Evolutionary conservation across 352 stramenopile species (phyloP), one percentile per base, ranked within the genome.

Genomic region (Globisporangium carolinianum): DNA sequence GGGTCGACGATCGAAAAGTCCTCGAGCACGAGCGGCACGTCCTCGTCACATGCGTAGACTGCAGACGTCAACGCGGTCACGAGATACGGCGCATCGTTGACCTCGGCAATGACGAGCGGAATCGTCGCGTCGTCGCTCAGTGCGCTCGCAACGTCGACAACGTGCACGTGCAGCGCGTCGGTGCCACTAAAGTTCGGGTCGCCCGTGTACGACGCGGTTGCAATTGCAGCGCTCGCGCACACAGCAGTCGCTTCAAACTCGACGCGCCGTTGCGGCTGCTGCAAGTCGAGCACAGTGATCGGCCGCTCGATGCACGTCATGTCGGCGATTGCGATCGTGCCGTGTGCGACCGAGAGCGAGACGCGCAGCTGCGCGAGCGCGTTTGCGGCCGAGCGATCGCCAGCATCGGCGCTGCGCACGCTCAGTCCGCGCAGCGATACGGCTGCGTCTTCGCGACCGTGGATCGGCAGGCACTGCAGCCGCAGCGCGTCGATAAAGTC

Each of bases 61-160:
- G 73, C 58, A 32, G 24, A 32, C 3, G 41, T 47, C 10, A 3
- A 43, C 3, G 46, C 63, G 4, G 32, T 59, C 15, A 36, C 60
- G 47, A 66, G 83, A 58, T 58, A 90, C n/a, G 83, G 83, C 3
- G 79, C 82, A 54, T 91, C 82, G 52, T 93, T 93, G 47, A 86
- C 45, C 42, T 83, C 69, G 5, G 55, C 32, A 0, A 91, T 56
- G 2, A 69, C n/a, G 41, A 91, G 63, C 9, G 78, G 79, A 24
- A 90, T 55, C 24, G 47, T 57, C 1, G 61, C 73, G 7, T 68
- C 41, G 49, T 84, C 68, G 53, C 65, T 68, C 42, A 46, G 41
- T 24, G 12, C 14, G 14, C 15, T 58, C 46, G n/a, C 32, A n/a
- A 32, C 49, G 50, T 60, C 55, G 5, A 65, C 61, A 8, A 83